These are phyloP conservation scores for Skeletonema potamos DNA, from an alignment of 108 stramenopile species.

Conservation along the genomic window DNA sequence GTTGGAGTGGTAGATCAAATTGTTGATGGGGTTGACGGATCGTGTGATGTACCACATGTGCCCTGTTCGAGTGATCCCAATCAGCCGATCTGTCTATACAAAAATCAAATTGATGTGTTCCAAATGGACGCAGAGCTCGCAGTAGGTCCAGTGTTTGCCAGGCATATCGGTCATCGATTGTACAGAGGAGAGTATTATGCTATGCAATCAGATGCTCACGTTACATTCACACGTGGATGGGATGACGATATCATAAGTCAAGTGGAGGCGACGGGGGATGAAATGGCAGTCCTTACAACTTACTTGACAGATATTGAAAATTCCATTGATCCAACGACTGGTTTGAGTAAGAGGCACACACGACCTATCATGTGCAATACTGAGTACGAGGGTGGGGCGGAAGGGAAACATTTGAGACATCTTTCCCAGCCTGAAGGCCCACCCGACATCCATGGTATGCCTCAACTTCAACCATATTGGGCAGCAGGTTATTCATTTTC, in stretches of 20 bases:
- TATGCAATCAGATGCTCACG: conserved; percentile 84
- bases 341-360: conserved; percentile 45
- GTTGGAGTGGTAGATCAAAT: conserved; percentile 58
- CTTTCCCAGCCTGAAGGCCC: conserved; percentile 51
- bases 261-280: conserved; percentile 54
- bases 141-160: conserved; percentile 61
- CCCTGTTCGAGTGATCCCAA: conserved; percentile 38
- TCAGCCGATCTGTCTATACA: conserved; percentile 45
- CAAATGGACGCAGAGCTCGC: conserved; percentile 51
- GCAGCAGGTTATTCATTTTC: conserved; percentile 82
- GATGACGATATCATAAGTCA: conserved; percentile 64
- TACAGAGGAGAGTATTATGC: conserved; percentile 72
- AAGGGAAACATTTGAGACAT: conserved; percentile 56
- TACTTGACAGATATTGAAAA: conserved; percentile 57
- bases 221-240: conserved; percentile 72
- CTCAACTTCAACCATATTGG: conserved; percentile 77
- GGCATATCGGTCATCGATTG: conserved; percentile 54
- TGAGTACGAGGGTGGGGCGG: conserved; percentile 48
- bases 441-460: conserved; percentile 43
- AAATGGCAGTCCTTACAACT: conserved; percentile 66
- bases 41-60: conserved; percentile 38
- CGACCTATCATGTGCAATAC: conserved; percentile 72
- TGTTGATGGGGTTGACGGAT: conserved; percentile 42
- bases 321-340: conserved; percentile 41
- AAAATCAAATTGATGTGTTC: conserved; percentile 49